Evolutionary conservation across 2,329 filamentous ascomycete species (phyloP).

Genomic region (Spiromastix sp.): DNA sequence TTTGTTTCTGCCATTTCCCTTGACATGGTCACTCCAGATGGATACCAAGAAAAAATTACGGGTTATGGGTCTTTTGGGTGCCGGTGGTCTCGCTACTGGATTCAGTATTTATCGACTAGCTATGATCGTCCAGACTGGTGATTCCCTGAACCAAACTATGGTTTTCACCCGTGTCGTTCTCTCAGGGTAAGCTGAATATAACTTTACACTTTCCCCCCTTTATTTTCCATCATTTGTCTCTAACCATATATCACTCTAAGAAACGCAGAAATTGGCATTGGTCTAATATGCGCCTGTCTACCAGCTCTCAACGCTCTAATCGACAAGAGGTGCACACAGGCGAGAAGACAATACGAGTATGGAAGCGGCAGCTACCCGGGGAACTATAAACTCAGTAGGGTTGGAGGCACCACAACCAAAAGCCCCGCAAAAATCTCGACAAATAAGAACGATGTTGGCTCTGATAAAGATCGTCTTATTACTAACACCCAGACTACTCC

Average conservation of each 20-base stretch:
- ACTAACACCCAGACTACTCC: too few relatives aligned
- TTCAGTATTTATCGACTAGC: constrained; percentile 30
- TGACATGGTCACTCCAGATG: constrained; percentile 35
- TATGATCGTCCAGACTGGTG: constrained; percentile 23
- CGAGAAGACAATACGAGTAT: too few relatives aligned
- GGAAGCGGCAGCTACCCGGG: too few relatives aligned
- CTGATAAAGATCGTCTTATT: too few relatives aligned
- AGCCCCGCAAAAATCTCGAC: too few relatives aligned
- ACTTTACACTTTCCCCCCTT: background rate
- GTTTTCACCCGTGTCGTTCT: constrained; percentile 27
- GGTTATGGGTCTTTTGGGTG: constrained; percentile 27
- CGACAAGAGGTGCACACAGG: too few relatives aligned
- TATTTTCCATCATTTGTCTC: background rate
- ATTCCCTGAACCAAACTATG: constrained; percentile 22
- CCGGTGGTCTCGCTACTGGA: constrained; percentile 27
- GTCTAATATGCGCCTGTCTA: constrained; percentile 29
- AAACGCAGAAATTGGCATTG: constrained; percentile 28
- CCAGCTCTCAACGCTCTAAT: constrained; percentile 25
- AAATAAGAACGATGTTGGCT: too few relatives aligned
- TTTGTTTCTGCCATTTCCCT: constrained; percentile 40
- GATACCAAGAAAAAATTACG: constrained; percentile 34
- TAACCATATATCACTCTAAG: constrained; percentile 11
- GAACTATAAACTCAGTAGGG: too few relatives aligned
- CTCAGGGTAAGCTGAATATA: constrained; percentile 23
- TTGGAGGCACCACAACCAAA: too few relatives aligned